Evolutionary conservation across 805 yeast genomes (phyloP).

Genomic region (Debaryomyces prosopidis): DNA sequence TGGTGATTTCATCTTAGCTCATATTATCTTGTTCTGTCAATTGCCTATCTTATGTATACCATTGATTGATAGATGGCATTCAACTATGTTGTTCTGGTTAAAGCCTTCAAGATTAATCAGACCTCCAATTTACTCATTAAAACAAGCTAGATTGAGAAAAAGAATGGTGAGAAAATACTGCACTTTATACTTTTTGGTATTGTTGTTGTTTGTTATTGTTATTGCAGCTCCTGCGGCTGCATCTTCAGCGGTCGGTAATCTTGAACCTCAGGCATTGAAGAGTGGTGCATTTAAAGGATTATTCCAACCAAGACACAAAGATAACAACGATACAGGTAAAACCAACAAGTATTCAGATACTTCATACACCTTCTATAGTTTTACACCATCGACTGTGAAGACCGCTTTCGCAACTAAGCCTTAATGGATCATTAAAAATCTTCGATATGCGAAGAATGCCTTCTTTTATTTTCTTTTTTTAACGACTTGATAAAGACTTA

Average conservation of each 20-base stretch:
- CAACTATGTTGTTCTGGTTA: constrained; percentile 98
- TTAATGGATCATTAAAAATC: constrained; percentile 15
- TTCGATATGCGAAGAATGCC: neutral
- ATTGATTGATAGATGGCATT: constrained; percentile 93
- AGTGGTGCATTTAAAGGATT: constrained; percentile 58
- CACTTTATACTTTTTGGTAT: constrained; percentile 68
- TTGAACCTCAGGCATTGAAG: constrained; percentile 30
- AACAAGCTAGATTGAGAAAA: constrained; percentile 94
- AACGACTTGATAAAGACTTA: neutral
- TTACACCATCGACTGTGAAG: constrained; percentile 46
- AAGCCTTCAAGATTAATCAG: constrained; percentile 95
- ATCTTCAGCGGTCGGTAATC: constrained; percentile 42
- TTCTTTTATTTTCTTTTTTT: neutral
- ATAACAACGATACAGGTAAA: constrained; percentile 81
- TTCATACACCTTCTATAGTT: constrained; percentile 45
- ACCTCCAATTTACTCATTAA: constrained; percentile 95
- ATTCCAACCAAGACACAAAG: constrained; percentile 84
- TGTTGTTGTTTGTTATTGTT: constrained; percentile 69
- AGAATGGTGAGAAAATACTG: constrained; percentile 96
- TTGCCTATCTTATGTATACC: constrained; percentile 86
- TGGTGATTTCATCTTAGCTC: constrained; percentile 95
- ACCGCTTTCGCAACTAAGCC: constrained; percentile 60
- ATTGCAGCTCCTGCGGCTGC: constrained; percentile 94
- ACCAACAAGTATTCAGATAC: constrained; percentile 24
- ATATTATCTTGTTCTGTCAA: constrained; percentile 81